Base-by-base conservation (phyloP, 306 rosid genomes). In the Gleditsia sinensis region DNA sequence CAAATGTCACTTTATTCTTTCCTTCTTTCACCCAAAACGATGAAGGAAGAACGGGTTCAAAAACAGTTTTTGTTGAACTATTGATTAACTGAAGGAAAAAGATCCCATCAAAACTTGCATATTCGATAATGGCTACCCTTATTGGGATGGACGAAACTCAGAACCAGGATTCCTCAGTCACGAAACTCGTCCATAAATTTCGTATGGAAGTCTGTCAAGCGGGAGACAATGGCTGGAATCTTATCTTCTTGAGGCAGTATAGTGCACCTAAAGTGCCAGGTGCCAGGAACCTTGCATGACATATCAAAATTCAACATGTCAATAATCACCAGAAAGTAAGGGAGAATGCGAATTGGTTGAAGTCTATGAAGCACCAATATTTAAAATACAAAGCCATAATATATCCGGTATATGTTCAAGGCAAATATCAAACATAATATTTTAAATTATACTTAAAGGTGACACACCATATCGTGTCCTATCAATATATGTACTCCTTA, bases 191-290 rank as follows among this genome's bases (percentile, higher is more conserved):
- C 82, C 93, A 88, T 84, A 87, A 95, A 90, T 20, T 81, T 78
- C 67, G 76, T 17, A 66, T 95, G 99, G 82, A 95, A 95, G 82
- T 90, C 96, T 0, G 96, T 90, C 83, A 95, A 75, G 14, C 96
- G 93, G 37, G 84, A 17, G 50, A 88, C 88, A 6, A 95, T 42
- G 0, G 92, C 97, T 6, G 97, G 99, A 83, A 95, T 90, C 89
- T 90, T 95, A n/a, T 92, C 99, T 88, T 95, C 99, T 71, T 75
- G 93, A 28, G 98, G 99, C 77, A 95, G 84, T 42, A 95, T 92
- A 20, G 99, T 95, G 84, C 96, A 92, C 74, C 99, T 92, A 51
- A 95, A 92, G 79, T 95, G 99, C 99, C 98, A 95, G 49, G 97
- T 95, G 42, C 99, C 96, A 6, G 96, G 88, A 78, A 87, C 98